phyloP scores from a whole-genome alignment of 345 rosid species.

The Melaleuca alternifolia region DNA sequence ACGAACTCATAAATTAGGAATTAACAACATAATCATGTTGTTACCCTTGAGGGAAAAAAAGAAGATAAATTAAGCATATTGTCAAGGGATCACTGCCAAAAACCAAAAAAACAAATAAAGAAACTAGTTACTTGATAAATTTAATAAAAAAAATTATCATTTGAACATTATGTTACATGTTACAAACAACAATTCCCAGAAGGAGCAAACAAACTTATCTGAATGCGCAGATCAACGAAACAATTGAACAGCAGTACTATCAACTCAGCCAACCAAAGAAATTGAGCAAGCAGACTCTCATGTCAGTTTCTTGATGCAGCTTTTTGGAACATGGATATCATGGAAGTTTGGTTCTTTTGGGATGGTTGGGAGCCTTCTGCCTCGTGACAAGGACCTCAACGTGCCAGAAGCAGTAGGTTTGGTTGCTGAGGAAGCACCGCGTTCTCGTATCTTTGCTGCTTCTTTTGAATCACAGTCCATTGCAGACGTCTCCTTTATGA shows the following conservation, averaged over 20 bases:
- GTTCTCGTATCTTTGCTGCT: conserved; percentile 6
- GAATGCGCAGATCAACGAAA: conserved; percentile 26
- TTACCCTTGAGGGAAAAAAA: neutral
- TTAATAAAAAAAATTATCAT: neutral
- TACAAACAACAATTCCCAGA: conserved; percentile 7
- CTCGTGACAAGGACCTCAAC: conserved; percentile 14
- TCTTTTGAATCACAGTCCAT: conserved; percentile 13
- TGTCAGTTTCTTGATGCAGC: conserved; percentile 40
- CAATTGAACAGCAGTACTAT: conserved; percentile 17
- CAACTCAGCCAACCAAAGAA: neutral
- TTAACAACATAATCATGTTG: neutral
- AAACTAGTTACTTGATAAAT: neutral
- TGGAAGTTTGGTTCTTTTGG: conserved; percentile 66
- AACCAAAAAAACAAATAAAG: no score
- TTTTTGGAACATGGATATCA: conserved; percentile 49
- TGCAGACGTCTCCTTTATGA: conserved; percentile 16
- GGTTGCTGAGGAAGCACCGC: conserved; percentile 5
- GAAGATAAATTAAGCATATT: no score
- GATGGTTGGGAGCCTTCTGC: conserved; percentile 32
- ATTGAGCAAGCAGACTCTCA: neutral
- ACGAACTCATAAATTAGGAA: neutral
- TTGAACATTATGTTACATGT: neutral
- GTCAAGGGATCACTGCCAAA: neutral
- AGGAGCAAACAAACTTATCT: neutral
- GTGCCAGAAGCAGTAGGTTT: conserved; percentile 20